Evolutionary conservation across 2,329 filamentous ascomycete genomes (phyloP).

Genomic region (Tolypocladium inflatum): DNA sequence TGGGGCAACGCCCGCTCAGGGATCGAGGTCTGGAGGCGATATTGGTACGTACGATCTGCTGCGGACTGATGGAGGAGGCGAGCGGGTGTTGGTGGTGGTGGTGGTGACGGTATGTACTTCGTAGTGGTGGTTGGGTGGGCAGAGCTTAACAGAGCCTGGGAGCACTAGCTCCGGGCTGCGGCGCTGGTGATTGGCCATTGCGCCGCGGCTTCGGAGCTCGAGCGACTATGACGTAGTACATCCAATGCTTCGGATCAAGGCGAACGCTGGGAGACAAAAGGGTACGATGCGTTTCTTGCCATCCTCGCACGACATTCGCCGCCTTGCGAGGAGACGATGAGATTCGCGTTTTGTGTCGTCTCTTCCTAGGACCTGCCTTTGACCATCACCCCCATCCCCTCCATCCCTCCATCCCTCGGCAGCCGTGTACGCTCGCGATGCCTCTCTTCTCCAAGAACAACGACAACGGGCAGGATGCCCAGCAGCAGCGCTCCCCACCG

Average conservation of each 20-base stretch:
- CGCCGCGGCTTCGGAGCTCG: not conserved
- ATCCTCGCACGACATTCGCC: not conserved
- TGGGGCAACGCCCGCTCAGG: not conserved
- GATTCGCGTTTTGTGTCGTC: not conserved
- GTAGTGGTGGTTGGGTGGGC: too few species aligned
- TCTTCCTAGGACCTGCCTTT: not conserved
- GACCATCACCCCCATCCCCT: not conserved
- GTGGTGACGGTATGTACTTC: too few species aligned
- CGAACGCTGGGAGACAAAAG: not conserved
- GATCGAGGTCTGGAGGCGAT: not conserved
- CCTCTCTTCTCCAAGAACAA: conserved; percentile 22
- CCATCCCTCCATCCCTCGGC: not conserved
- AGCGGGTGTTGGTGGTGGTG: not conserved
- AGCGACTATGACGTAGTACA: not conserved
- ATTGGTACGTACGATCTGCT: not conserved
- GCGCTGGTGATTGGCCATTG: not conserved
- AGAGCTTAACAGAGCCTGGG: not conserved
- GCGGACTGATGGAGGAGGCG: not conserved
- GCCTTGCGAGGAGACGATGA: not conserved
- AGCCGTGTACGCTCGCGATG: conserved; percentile 12
- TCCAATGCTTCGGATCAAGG: not conserved
- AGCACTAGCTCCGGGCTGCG: not conserved
- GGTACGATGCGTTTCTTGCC: not conserved
- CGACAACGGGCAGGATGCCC: conserved; percentile 10
- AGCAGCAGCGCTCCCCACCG: conserved; percentile 1